A percentile compares a stretch with the other conserved stretches of the same genome.
Evolutionary conservation across 345 rosid species (phyloP).

Genomic region (Citrus inodora): DNA sequence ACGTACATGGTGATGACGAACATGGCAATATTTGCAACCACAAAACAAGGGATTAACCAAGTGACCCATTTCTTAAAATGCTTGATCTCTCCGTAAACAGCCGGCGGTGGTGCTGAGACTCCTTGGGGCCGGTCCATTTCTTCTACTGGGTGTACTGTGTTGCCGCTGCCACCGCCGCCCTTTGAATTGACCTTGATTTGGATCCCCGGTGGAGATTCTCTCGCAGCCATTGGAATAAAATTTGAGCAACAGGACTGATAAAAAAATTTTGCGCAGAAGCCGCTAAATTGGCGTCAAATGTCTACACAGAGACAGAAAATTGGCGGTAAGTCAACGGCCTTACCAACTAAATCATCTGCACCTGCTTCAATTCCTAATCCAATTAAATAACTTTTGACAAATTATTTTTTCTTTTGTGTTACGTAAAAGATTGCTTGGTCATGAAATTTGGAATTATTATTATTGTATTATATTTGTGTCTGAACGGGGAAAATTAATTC

Average conservation of each 20-base stretch:
- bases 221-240: conserved; percentile 8
- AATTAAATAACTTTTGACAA: background rate
- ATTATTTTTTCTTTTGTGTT: background rate
- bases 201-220: conserved; percentile 17
- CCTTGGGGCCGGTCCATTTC: conserved; percentile 27
- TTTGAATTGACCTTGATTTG: conserved; percentile 37
- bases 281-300: background rate
- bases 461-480: background rate
- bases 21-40: conserved; percentile 60
- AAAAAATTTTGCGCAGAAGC: background rate
- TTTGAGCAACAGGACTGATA: background rate
- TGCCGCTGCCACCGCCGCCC: conserved; percentile 20
- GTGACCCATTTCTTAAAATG: conserved; percentile 67
- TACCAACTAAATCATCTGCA: background rate
- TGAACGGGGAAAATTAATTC: background rate
- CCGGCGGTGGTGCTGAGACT: conserved; percentile 23
- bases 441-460: background rate
- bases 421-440: background rate
- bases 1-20: conserved; percentile 84
- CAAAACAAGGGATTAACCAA: conserved; percentile 80
- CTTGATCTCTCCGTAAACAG: conserved; percentile 43
- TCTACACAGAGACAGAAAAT: background rate
- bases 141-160: conserved; percentile 41
- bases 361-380: conserved; percentile 5
- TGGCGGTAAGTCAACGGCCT: conserved; percentile 2